These are phyloP conservation scores for Termitomyces sp. DNA, from an alignment of 768 basidiomycete genomes.

Conservation along the genomic window DNA sequence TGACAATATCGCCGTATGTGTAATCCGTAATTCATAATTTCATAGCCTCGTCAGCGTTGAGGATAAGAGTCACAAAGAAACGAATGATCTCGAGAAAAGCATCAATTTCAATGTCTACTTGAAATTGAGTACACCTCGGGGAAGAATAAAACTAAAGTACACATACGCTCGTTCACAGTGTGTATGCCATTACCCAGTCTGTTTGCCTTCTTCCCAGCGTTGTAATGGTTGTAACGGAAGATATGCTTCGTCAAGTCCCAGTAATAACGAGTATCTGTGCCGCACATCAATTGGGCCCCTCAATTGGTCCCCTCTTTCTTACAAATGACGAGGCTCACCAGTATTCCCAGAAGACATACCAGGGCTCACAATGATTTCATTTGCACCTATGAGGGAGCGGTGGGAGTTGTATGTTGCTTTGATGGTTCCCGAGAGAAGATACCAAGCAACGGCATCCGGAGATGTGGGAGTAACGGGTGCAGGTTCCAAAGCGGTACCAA, in stretches of 20 bases:
- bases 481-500: slow-evolving; percentile 51
- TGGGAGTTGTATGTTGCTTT: slow-evolving; percentile 56
- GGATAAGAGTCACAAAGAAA: slow-evolving; percentile 61
- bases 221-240: slow-evolving; percentile 61
- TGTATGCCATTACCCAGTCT: slow-evolving; percentile 45
- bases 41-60: slow-evolving; percentile 62
- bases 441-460: slow-evolving; percentile 40
- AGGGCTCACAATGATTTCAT: slow-evolving; percentile 44
- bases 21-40: background rate
- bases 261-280: slow-evolving; percentile 53
- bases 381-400: slow-evolving; percentile 26
- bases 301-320: background rate
- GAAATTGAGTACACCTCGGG: background rate
- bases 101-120: slow-evolving; percentile 43
- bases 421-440: slow-evolving; percentile 59
- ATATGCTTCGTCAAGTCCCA: slow-evolving; percentile 59
- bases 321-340: slow-evolving; percentile 25
- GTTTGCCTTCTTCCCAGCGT: slow-evolving; percentile 27
- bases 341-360: slow-evolving; percentile 61
- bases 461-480: slow-evolving; percentile 60
- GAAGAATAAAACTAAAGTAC: slow-evolving; percentile 7
- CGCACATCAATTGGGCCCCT: background rate
- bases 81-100: slow-evolving; percentile 60
- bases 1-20: too few relatives aligned
- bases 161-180: slow-evolving; percentile 69